phyloP scores from a whole-genome alignment of 2,329 filamentous ascomycete genomes.

The Botrytis elliptica region DNA sequence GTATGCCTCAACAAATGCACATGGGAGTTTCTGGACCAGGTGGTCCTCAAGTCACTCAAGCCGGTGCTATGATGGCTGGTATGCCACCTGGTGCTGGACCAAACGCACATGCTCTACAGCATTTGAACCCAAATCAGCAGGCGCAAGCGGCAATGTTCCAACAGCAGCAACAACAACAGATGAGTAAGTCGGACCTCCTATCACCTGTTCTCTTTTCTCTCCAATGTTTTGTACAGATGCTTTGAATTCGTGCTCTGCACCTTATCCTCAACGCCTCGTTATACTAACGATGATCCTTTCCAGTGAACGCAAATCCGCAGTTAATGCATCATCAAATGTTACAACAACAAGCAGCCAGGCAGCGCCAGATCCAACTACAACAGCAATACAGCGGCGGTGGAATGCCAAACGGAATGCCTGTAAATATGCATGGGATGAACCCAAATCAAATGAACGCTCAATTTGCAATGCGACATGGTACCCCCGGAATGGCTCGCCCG shows the following conservation, averaged over 20 bases:
- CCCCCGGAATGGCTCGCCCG: slow-evolving; percentile 42
- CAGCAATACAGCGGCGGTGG: slow-evolving; percentile 54
- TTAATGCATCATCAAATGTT: slow-evolving; percentile 47
- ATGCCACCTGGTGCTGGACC: slow-evolving; percentile 66
- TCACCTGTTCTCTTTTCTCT: neutral
- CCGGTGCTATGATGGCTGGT: slow-evolving; percentile 67
- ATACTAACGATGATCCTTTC: neutral
- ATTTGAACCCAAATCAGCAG: slow-evolving; percentile 60
- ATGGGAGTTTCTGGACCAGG: slow-evolving; percentile 72
- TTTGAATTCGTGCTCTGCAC: too few relatives aligned
- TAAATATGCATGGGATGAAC: slow-evolving; percentile 17
- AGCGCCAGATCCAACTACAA: slow-evolving; percentile 50
- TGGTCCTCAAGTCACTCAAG: slow-evolving; percentile 67
- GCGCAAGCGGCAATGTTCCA: slow-evolving; percentile 34
- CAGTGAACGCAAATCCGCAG: slow-evolving; percentile 36
- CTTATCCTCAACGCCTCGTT: neutral
- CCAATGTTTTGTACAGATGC: neutral
- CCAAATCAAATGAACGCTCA: slow-evolving; percentile 49
- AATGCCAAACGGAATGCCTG: slow-evolving; percentile 53
- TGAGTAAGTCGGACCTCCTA: slow-evolving; percentile 37
- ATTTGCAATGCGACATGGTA: slow-evolving; percentile 50
- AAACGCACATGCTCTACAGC: slow-evolving; percentile 69
- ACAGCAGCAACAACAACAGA: slow-evolving; percentile 33
- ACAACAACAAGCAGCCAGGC: slow-evolving; percentile 16
- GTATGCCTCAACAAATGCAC: slow-evolving; percentile 69